Conservation (phyloP, 495 filamentous ascomycete genomes). For the Trichoderma asperelloides region DNA sequence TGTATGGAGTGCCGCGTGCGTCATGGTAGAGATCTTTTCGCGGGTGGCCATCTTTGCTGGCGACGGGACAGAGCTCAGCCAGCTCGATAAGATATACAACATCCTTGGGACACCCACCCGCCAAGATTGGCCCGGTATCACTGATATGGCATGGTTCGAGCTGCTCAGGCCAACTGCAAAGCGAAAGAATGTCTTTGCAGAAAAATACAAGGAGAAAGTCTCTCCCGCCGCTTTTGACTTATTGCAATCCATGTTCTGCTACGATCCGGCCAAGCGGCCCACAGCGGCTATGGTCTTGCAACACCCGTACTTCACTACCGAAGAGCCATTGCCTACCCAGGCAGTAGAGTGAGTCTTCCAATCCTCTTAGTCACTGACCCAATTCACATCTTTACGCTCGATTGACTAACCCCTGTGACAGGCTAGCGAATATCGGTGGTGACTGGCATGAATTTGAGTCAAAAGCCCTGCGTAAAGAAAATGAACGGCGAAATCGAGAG, state of each 20-base stretch:
- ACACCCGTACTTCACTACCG: slow-evolving; percentile 80
- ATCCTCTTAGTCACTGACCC: neutral
- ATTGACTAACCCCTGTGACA: slow-evolving; percentile 19
- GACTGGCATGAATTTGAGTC: slow-evolving; percentile 99
- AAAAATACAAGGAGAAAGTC: slow-evolving; percentile 66
- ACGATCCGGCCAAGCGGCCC: slow-evolving; percentile 78
- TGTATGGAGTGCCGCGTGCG: slow-evolving; percentile 96
- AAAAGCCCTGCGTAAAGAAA: slow-evolving; percentile 87
- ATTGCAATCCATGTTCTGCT: slow-evolving; percentile 71
- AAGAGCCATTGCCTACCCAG: slow-evolving; percentile 70
- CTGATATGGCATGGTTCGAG: slow-evolving; percentile 94
- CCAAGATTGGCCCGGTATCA: slow-evolving; percentile 75
- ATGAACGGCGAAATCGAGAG: slow-evolving; percentile 71
- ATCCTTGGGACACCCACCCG: slow-evolving; percentile 83
- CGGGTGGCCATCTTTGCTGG: slow-evolving; percentile 92
- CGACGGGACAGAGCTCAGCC: slow-evolving; percentile 87
- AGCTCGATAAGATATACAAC: slow-evolving; percentile 91
- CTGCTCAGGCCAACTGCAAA: slow-evolving; percentile 70
- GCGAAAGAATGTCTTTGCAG: slow-evolving; percentile 68
- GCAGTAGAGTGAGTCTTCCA: slow-evolving; percentile 64
- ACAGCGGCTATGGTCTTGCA: slow-evolving; percentile 76
- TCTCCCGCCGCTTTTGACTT: slow-evolving; percentile 76
- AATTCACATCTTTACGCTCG: neutral
- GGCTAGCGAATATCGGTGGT: slow-evolving; percentile 73
- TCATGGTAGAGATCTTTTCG: slow-evolving; percentile 95